phyloP scores from a whole-genome alignment of 441 rosid genomes.

The Pelargonium myrrhifolium region DNA sequence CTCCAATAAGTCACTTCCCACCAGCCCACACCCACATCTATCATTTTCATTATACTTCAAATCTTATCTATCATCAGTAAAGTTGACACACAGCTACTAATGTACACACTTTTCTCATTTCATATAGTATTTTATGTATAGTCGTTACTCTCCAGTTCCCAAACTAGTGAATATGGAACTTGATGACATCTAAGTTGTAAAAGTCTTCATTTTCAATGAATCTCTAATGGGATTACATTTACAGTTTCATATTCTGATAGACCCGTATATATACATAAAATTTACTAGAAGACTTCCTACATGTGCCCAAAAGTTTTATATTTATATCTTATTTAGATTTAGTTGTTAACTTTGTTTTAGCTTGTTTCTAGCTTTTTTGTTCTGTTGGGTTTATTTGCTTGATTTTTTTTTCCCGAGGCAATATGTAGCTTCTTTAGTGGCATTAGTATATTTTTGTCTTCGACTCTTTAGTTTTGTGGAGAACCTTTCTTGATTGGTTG shows the following conservation, averaged over 20 bases:
- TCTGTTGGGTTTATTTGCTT: no score
- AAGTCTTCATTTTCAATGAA: background rate
- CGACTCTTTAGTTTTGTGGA: background rate
- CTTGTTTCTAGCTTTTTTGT: no score
- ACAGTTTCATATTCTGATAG: background rate
- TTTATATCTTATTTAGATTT: no score
- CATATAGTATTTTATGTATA: background rate
- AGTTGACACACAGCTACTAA: background rate
- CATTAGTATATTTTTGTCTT: background rate
- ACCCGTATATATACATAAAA: background rate
- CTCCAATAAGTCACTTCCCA: background rate
- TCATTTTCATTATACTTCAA: background rate
- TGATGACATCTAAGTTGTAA: background rate
- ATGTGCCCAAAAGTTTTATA: no score
- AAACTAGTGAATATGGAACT: background rate
- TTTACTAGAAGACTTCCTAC: no score
- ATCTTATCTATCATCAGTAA: background rate
- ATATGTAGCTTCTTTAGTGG: background rate
- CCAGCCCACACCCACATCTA: background rate
- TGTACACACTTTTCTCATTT: background rate
- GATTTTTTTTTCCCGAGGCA: background rate
- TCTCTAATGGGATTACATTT: background rate
- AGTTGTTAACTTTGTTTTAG: no score
- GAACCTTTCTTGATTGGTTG: background rate
- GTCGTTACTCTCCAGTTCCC: background rate